phyloP scores from a whole-genome alignment of 805 yeast species.

The Ogataea wickerhamii region DNA sequence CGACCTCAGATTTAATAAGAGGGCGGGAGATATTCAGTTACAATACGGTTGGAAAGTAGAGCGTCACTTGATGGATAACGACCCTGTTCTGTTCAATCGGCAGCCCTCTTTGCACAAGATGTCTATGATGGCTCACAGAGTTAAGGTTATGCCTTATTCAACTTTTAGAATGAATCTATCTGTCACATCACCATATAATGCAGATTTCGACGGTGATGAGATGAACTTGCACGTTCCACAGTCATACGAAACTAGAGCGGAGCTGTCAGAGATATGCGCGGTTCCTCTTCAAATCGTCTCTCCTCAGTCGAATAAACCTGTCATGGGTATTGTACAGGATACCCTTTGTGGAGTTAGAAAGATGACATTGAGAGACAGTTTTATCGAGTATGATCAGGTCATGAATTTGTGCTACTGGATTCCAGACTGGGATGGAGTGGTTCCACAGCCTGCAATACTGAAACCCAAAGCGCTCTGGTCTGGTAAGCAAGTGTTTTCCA shows the following conservation, averaged over 20 bases:
- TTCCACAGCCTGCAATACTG: constrained; percentile 90
- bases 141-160: constrained; percentile 97
- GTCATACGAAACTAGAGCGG: constrained; percentile 96
- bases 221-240: constrained; percentile 99
- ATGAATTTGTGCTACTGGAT: constrained; percentile 98
- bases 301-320: constrained; percentile 98
- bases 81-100: constrained; percentile 96
- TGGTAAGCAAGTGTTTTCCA: constrained; percentile 90
- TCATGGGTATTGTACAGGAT: constrained; percentile 99
- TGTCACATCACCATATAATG: constrained; percentile 98
- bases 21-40: constrained; percentile 96
- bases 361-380: constrained; percentile 86
- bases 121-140: constrained; percentile 99
- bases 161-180: constrained; percentile 95
- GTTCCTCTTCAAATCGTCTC: constrained; percentile 97
- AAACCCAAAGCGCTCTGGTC: constrained; percentile 98
- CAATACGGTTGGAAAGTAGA: constrained; percentile 99
- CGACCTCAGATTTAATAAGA: constrained; percentile 92
- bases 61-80: constrained; percentile 96
- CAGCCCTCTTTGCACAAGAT: constrained; percentile 98
- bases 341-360: constrained; percentile 96
- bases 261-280: constrained; percentile 89
- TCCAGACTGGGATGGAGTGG: constrained; percentile 97
- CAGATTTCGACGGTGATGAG: constrained; percentile 99
- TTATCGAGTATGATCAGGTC: constrained; percentile 87